These are phyloP conservation scores for Amanita phalloides DNA, from an alignment of 768 basidiomycete genomes.

Conservation along the genomic window DNA sequence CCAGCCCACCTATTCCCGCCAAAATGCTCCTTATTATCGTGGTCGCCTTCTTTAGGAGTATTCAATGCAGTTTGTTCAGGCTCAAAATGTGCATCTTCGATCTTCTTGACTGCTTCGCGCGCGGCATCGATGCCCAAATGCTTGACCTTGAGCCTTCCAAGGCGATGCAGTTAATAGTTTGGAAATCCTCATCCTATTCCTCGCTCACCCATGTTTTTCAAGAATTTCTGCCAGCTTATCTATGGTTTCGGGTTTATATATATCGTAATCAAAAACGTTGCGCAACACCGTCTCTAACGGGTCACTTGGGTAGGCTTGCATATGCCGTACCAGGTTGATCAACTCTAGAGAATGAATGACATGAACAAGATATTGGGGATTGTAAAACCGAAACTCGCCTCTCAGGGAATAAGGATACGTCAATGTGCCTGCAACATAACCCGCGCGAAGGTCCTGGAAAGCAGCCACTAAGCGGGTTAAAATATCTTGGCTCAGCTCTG, in stretches of 20 bases:
- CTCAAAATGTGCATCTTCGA: conserved; percentile 46
- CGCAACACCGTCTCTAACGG: conserved; percentile 46
- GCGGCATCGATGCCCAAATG: conserved; percentile 47
- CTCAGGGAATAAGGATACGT: conserved; percentile 62
- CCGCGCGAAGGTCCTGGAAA: conserved; percentile 52
- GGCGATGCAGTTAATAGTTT: background rate
- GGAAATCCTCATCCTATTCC: background rate
- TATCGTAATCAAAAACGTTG: conserved; percentile 63
- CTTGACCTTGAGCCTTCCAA: conserved; percentile 37
- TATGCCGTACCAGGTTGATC: conserved; percentile 54
- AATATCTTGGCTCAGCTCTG: conserved; percentile 42
- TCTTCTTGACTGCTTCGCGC: conserved; percentile 39
- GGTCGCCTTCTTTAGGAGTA: conserved; percentile 51
- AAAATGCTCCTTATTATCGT: conserved; percentile 49
- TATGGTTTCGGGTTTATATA: conserved; percentile 55
- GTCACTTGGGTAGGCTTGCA: conserved; percentile 50
- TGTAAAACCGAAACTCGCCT: conserved; percentile 23
- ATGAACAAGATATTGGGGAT: background rate
- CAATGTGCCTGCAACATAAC: conserved; percentile 45
- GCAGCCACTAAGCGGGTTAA: conserved; percentile 48
- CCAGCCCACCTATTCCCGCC: conserved; percentile 61
- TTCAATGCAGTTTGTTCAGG: conserved; percentile 40
- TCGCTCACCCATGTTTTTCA: conserved; percentile 44
- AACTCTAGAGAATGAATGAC: conserved; percentile 29
- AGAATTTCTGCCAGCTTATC: conserved; percentile 49